Conservation (phyloP, 139 green algal genomes). For the Nannochloris sp. region DNA sequence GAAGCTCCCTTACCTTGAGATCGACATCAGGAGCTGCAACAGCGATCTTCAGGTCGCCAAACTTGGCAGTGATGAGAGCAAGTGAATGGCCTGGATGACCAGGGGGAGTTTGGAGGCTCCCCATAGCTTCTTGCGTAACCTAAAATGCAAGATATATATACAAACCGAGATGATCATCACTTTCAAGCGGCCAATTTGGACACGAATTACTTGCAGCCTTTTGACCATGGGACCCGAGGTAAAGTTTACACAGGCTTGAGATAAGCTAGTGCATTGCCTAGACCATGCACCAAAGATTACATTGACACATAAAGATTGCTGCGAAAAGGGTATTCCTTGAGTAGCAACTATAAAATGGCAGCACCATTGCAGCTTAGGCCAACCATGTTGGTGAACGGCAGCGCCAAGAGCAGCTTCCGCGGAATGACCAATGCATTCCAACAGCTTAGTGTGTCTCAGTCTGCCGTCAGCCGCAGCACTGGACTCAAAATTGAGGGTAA, state of each 20-base stretch:
- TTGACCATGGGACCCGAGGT: no score
- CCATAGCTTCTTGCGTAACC: conserved; percentile 11
- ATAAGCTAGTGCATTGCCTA: no score
- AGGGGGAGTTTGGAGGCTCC: conserved; percentile 32
- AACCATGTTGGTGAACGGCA: background rate
- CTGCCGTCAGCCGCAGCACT: background rate
- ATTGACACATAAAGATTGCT: no score
- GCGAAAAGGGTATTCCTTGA: no score
- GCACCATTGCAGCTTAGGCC: conserved; percentile 3
- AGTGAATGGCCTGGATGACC: conserved; percentile 36
- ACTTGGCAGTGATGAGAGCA: conserved; percentile 29
- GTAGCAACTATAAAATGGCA: no score
- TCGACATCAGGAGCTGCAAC: conserved; percentile 43
- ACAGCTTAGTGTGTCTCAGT: conserved; percentile 4
- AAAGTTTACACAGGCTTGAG: no score
- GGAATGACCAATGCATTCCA: conserved; percentile 5
- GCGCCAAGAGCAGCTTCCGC: conserved; percentile 3
- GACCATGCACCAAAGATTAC: no score
- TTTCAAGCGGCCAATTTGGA: no score
- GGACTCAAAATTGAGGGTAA: conserved; percentile 17
- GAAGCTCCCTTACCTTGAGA: conserved; percentile 17
- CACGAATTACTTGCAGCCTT: no score
- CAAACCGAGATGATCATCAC: no score
- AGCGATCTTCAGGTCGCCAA: conserved; percentile 26
- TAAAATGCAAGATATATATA: background rate